These are phyloP conservation scores for Phialophora chinensis DNA, from an alignment of 2,329 filamentous ascomycete species.

Conservation along the genomic window DNA sequence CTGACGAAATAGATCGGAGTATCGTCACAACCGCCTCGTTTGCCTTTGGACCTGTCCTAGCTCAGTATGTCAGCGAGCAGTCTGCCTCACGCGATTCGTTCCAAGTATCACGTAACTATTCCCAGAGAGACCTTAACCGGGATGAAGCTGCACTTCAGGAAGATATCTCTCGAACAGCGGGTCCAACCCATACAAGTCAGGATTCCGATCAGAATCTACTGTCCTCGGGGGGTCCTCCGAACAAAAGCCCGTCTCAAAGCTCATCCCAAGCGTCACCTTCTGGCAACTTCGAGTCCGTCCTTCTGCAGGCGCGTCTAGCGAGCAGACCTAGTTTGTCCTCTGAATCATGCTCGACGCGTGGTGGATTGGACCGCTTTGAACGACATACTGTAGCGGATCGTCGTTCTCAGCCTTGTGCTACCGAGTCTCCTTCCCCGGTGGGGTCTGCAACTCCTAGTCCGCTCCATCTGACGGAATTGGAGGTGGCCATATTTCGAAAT, in stretches of 20 bases:
- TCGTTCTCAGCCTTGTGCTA: not conserved
- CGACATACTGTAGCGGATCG: not conserved
- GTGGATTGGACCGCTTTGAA: not conserved
- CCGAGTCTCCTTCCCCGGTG: not conserved
- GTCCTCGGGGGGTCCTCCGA: not conserved
- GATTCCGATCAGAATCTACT: not conserved
- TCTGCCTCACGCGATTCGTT: not conserved
- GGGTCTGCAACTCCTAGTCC: not conserved
- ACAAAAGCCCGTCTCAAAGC: not conserved
- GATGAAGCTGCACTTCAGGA: not conserved
- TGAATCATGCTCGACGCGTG: not conserved
- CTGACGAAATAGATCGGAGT: not conserved
- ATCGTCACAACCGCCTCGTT: not conserved
- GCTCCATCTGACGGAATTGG: slow-evolving; percentile 10
- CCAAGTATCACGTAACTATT: not conserved
- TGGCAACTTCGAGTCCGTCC: not conserved
- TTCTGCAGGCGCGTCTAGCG: not conserved
- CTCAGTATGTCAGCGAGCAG: not conserved
- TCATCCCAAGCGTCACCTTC: not conserved
- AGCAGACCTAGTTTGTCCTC: not conserved
- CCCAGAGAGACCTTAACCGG: not conserved
- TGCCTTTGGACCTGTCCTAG: not conserved
- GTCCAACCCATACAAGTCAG: too few relatives aligned
- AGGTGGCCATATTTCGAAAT: slow-evolving; percentile 10
- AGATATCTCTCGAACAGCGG: not conserved